Base-by-base conservation (phyloP, 1,139 yeast genomes). In the Geotrichum aggregatum region DNA sequence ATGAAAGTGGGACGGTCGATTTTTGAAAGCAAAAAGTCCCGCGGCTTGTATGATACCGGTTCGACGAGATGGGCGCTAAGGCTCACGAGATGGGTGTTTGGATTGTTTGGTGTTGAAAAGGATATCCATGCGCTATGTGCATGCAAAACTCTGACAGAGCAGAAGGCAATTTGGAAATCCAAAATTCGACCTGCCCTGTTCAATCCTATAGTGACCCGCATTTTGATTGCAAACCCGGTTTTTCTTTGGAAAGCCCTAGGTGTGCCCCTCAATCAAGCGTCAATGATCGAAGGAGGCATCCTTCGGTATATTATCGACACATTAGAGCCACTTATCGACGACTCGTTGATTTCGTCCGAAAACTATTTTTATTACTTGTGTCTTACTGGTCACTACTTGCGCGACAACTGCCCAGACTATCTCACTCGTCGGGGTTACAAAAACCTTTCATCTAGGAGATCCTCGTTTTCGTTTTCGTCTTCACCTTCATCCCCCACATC, bases 231-330 rank as follows among this genome's bases (percentile, higher is more conserved):
- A n/a, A 86, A 85, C 68, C 91, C 92, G 11, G 69, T 85, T 31
- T 86, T 86, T 66, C 74, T 86, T 58, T 86, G 95, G 95, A 84
- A 84, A 66, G 95, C 95, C 0, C 75, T 86, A 44, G 95, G 95
- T 14, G 95, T 86, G 49, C 95, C 95, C 3, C 79, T 84, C 5
- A 86, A 86, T 66, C 95, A 86, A 69, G 89, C 94, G 6, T 74
- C 79, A 39, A 78, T 86, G 83, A 85, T 86, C 80, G 87, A 86
- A 28, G 84, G 91, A 0, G 64, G 66, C 16, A 83, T 85, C 44
- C 70, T 83, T 59, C 77, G 82, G 56, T 87, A 87, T 64, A 83
- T 86, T 44, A 74, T 81, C 50, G 89, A 86, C 64, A 86, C 95
- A 11, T 75, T 87, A 59, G 92, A 86, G 62, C 95, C 95, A 40